Base-by-base conservation (phyloP, 371 early-diverging fungal genomes). In the Chytridium lagenaria region DNA sequence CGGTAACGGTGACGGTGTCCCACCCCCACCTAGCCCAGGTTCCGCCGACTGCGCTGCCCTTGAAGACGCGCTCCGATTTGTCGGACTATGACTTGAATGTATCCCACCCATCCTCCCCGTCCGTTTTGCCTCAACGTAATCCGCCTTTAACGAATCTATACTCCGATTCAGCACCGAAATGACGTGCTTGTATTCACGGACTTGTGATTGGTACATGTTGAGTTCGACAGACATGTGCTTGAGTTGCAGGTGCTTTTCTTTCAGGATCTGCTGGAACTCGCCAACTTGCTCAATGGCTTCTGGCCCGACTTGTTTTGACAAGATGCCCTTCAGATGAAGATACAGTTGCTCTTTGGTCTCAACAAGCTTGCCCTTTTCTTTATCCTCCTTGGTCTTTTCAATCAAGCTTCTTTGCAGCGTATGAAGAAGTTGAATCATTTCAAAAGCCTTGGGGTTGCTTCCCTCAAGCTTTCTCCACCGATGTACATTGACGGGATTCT, bases 381-480 rank as follows among this genome's bases (percentile, higher is more conserved):
- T 30, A n/a, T 81, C 80, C 69, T 85, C 83, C 67, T 83, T 78
- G 61, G 79, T 74, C 64, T 83, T 84, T n/a, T 69, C 69, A 44
- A 87, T 86, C 33, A 85, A 71, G 65, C 81, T 81, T 71, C 77
- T 76, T 69, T 86, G 88, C 23, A 87, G 77, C 33, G 85, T 78
- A 63, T 87, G 88, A n/a, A 84, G 78, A 22, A 86, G 74, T 67
- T 84, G 84, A 50, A 87, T 73, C 80, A 85, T 76, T 52, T 83
- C 83, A 59, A 78, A 86, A 0, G 83, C 84, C 67, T 86, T 80
- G 36, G 88, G 88, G 63, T 84, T 82, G 33, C 76, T 73, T 1
- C 84, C 83, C 67, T 86, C 86, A 23, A 87, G 77, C 64, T 85
- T 84, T 40, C 88, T 59, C 88, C 88, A 87, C 2, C 88, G 70